These are phyloP conservation scores for Adiantum capillusveneris DNA, from an alignment of 75 land plant genomes.

Conservation along the genomic window DNA sequence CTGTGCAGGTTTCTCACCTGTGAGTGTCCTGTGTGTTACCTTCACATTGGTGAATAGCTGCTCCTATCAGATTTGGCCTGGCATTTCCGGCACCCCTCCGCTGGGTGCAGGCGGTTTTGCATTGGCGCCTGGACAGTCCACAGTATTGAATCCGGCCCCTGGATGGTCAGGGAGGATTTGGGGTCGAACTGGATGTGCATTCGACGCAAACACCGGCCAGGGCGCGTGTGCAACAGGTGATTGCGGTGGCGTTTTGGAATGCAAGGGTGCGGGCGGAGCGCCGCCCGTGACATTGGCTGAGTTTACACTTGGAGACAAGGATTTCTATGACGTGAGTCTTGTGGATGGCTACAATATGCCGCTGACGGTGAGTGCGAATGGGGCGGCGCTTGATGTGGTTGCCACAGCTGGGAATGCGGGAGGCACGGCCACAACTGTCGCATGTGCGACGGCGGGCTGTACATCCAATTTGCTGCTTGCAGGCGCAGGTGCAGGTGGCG, in stretches of 20 bases:
- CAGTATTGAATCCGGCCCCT: no score
- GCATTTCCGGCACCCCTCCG: no score
- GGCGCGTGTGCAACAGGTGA: conserved; percentile 67
- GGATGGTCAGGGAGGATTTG: no score
- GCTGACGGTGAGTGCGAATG: conserved; percentile 21
- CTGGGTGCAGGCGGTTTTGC: no score
- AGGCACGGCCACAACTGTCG: conserved; percentile 27
- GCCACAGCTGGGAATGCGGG: conserved; percentile 7
- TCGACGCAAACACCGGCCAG: conserved; percentile 30
- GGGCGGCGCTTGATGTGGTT: neutral
- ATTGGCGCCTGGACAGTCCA: no score
- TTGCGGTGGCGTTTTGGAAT: conserved; percentile 57
- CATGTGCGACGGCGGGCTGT: conserved; percentile 54
- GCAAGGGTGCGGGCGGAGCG: conserved; percentile 53
- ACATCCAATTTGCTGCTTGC: conserved; percentile 35
- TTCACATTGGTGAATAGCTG: conserved; percentile 39
- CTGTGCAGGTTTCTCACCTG: no score
- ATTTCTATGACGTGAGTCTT: conserved; percentile 86
- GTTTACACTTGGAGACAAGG: conserved; percentile 69
- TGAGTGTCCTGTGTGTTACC: neutral
- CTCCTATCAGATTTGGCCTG: no score
- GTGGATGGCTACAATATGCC: conserved; percentile 88
- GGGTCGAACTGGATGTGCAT: no score
- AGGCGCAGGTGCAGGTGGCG: conserved; percentile 3
- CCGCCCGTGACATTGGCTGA: conserved; percentile 76